Base-by-base conservation (phyloP, 306 rosid species). In the Trifolium subterraneum region DNA sequence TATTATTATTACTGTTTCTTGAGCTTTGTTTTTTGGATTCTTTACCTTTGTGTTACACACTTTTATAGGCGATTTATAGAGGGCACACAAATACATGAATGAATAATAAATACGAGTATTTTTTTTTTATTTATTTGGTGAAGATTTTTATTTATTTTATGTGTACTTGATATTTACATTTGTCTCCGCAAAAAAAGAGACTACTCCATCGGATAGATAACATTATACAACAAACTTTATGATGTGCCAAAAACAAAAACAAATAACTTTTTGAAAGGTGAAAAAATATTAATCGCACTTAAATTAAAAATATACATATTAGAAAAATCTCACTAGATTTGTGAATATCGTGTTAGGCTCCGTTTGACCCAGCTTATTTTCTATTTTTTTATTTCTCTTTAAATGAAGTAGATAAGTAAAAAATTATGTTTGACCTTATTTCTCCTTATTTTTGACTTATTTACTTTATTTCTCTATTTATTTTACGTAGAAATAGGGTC, bases 41-140 rank as follows among this genome's bases (percentile, higher is more conserved):
- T 22, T 41, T 50, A 66, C 41, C 23, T 25, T 66, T 50, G 6
- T 29, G 5, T 29, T 29, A 12, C 76, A 44, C 65, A 19, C 25
- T 60, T 77, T 82, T 82, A 81, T 82, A 82, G 79, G 11, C 71
- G 20, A 81, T 70, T 51, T 10, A 51, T 23, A n/a, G 23, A 10
- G 22, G 6, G 35, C 70, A 60, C 70, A 69, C 35, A 60, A 42
- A 7, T 41, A 7, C 70, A 16, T 19, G 29, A 18, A 16, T 19
- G 29, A 18, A 38, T 29, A 20, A 1, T 51, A 11, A 64, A 10
- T 1, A 10, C 20, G 1, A 4, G 0, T 10, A 10, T 55, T 55
- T 10, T 55, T 55, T 10, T 20, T 8, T 20, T 51, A n/a, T n/a
- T n/a, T n/a, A n/a, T n/a, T n/a, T n/a, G n/a, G 12, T 38, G 12